phyloP scores from a whole-genome alignment of 2,329 filamentous ascomycete species.

The Iodosphaeria phyllophila region DNA sequence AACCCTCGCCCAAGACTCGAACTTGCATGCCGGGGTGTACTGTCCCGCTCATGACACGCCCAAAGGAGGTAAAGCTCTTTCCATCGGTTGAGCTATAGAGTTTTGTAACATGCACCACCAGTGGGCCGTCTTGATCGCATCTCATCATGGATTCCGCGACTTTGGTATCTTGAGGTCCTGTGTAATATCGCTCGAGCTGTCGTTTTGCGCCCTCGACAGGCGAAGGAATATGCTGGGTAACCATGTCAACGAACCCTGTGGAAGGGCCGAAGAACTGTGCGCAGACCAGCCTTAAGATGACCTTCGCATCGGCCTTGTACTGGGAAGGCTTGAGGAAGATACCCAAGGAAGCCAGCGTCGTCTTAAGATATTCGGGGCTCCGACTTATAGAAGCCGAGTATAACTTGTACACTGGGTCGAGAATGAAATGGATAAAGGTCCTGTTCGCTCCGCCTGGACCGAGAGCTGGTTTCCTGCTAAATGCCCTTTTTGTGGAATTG shows the following conservation, averaged over 20 bases:
- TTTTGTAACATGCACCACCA: slow-evolving; percentile 87
- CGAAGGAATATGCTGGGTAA: slow-evolving; percentile 75
- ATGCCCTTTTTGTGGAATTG: slow-evolving; percentile 77
- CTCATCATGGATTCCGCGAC: slow-evolving; percentile 61
- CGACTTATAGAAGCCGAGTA: slow-evolving; percentile 91
- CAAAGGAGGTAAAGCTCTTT: slow-evolving; percentile 78
- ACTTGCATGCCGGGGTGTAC: slow-evolving; percentile 68
- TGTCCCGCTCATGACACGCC: slow-evolving; percentile 82
- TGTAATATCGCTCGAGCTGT: slow-evolving; percentile 76
- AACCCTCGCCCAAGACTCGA: slow-evolving; percentile 83
- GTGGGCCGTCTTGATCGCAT: slow-evolving; percentile 76
- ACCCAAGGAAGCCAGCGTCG: slow-evolving; percentile 59
- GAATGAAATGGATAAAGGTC: slow-evolving; percentile 82
- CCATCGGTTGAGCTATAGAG: slow-evolving; percentile 81
- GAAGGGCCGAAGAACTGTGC: slow-evolving; percentile 89
- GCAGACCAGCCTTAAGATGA: slow-evolving; percentile 75
- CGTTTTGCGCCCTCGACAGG: slow-evolving; percentile 60
- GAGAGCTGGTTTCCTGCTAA: slow-evolving; percentile 56
- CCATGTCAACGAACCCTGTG: slow-evolving; percentile 87
- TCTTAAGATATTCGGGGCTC: slow-evolving; percentile 66
- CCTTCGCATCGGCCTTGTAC: slow-evolving; percentile 75
- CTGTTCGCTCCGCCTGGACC: slow-evolving; percentile 64
- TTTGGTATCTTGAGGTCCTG: slow-evolving; percentile 69
- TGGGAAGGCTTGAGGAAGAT: slow-evolving; percentile 84
- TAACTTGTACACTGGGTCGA: slow-evolving; percentile 96